phyloP scores from a whole-genome alignment of 2,329 filamentous ascomycete species.

The Claviceps humidiphila region DNA sequence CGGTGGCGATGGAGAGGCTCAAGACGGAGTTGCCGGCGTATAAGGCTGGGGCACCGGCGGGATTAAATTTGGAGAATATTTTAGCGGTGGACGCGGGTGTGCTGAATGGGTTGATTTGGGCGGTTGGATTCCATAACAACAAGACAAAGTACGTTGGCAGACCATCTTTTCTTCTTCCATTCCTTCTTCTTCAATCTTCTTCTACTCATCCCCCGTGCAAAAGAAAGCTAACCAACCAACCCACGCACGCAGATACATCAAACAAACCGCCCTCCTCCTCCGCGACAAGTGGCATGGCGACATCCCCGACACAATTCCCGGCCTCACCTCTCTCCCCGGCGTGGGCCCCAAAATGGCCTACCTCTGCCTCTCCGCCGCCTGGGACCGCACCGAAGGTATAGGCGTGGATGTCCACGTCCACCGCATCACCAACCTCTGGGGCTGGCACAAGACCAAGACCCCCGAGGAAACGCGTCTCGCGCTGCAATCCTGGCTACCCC shows the following conservation, averaged over 20 bases:
- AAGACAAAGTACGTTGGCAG: slow-evolving; percentile 52
- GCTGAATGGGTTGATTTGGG: slow-evolving; percentile 62
- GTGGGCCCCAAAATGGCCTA: slow-evolving; percentile 95
- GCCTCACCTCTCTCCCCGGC: slow-evolving; percentile 64
- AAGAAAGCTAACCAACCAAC: neutral
- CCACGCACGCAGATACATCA: slow-evolving; percentile 40
- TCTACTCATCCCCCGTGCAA: neutral
- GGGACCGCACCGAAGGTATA: slow-evolving; percentile 56
- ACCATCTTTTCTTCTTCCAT: neutral
- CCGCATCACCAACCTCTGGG: slow-evolving; percentile 87
- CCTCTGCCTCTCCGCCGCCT: slow-evolving; percentile 66
- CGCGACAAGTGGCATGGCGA: slow-evolving; percentile 58
- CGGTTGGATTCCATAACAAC: slow-evolving; percentile 89
- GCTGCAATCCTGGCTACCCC: slow-evolving; percentile 72
- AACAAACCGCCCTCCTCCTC: slow-evolving; percentile 59
- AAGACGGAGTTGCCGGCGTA: slow-evolving; percentile 56
- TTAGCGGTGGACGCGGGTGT: slow-evolving; percentile 53
- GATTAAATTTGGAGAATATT: slow-evolving; percentile 64
- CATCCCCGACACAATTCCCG: slow-evolving; percentile 66
- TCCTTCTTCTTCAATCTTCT: neutral
- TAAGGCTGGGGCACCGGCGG: slow-evolving; percentile 28
- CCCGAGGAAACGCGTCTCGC: slow-evolving; percentile 71
- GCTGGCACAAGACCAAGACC: slow-evolving; percentile 69
- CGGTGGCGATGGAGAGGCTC: slow-evolving; percentile 66
- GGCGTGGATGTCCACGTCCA: slow-evolving; percentile 93